Base-by-base conservation (phyloP, 2,329 filamentous ascomycete genomes). In the Pyricularia pennisetigena region DNA sequence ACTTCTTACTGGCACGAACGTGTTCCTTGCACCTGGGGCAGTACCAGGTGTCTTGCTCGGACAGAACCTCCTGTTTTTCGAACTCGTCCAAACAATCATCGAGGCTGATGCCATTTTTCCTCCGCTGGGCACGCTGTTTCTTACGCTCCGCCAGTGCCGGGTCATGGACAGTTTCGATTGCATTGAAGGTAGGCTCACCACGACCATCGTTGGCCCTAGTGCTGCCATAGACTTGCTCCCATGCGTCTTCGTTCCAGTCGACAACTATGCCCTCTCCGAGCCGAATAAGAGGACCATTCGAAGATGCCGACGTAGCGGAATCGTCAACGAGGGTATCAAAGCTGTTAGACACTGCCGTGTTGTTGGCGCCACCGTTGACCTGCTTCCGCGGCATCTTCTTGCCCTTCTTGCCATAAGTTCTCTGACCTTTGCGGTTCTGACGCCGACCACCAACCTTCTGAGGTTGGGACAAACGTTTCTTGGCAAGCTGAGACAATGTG, bases 31-130 rank as follows among this genome's bases (percentile, higher is more conserved):
- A 99, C 32, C 93, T 88, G 68, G 93, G 94, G 75, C 95, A 99
- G 76, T 96, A 98, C 95, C 95, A 99, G 70, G 93, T 94, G 76
- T 99, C 96, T 75, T 96, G 91, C 76, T 97, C 93, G 0, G 94
- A 97, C 4, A 99, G 82, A 16, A 97, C 88, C 78, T 99, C 95
- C 70, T 94, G 91, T 76, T 94, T 94, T 75, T 95, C 92, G 72
- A 97, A 98, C 78, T 98, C 95, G 69, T 94, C 90, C 68, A 99
- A 86, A 75, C 95, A 99, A 73, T 97, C 93, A 26, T 95, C 90
- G 4, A 99, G 83, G 0, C 88, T 89, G 71, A 97, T 89, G 30
- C 95, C 95, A 68, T 88, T 84, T 77, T 90, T 91, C 73, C 84
- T 85, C 8, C 93, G 90, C 69, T 81, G 82, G 65, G 82, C 82